A percentile compares a stretch with the other conserved stretches of the same genome.
Conservation (phyloP, 2,329 filamentous ascomycete genomes). For the Neofusicoccum laricinum region DNA sequence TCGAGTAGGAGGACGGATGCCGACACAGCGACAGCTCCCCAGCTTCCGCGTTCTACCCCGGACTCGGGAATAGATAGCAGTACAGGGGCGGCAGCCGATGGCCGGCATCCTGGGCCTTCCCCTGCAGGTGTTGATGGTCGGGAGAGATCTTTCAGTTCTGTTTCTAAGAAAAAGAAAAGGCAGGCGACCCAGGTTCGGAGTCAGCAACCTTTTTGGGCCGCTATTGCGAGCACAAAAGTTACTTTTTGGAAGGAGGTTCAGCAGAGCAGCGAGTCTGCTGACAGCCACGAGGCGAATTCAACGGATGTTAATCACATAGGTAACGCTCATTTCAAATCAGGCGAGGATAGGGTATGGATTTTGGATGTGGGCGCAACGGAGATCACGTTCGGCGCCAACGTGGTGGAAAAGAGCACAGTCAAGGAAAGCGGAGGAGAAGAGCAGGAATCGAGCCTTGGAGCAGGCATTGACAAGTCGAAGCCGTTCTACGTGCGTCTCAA, state of each 20-base stretch:
- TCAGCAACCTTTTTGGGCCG: slow-evolving; percentile 90
- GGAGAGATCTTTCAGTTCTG: slow-evolving; percentile 53
- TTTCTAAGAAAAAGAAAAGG: slow-evolving; percentile 78
- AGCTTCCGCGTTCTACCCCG: slow-evolving; percentile 44
- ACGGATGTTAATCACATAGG: slow-evolving; percentile 75
- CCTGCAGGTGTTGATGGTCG: slow-evolving; percentile 52
- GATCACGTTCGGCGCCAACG: slow-evolving; percentile 61
- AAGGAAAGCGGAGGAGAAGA: slow-evolving; percentile 35
- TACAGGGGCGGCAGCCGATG: slow-evolving; percentile 40
- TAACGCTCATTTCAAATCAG: slow-evolving; percentile 68
- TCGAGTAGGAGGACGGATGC: slow-evolving; percentile 53
- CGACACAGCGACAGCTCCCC: slow-evolving; percentile 50
- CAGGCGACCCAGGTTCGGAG: slow-evolving; percentile 88
- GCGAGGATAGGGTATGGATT: slow-evolving; percentile 75
- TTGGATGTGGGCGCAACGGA: slow-evolving; percentile 76
- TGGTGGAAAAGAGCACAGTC: slow-evolving; percentile 26
- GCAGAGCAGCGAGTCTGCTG: slow-evolving; percentile 72
- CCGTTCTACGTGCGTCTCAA: slow-evolving; percentile 79
- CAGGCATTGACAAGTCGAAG: slow-evolving; percentile 65
- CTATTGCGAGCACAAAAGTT: slow-evolving; percentile 92
- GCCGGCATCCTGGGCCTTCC: slow-evolving; percentile 50
- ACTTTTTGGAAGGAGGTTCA: slow-evolving; percentile 80
- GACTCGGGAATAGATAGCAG: slow-evolving; percentile 23
- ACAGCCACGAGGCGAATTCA: slow-evolving; percentile 70
- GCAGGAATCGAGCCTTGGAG: slow-evolving; percentile 33